Evolutionary conservation across 306 rosid genomes (phyloP).

Genomic region (Acacia crassicarpa): DNA sequence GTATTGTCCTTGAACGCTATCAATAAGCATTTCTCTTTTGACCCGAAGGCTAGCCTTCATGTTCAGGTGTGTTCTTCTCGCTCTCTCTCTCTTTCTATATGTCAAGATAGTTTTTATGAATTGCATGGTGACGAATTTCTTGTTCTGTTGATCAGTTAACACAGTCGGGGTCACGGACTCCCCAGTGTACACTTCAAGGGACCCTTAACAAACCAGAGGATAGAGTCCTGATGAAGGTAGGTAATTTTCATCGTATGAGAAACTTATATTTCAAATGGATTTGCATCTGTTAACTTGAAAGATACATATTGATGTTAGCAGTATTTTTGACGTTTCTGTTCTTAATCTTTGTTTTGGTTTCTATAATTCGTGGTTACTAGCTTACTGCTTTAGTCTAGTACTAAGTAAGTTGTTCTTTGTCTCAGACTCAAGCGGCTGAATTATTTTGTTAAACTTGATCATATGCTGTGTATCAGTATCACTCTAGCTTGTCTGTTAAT

Average conservation of each 20-base stretch:
- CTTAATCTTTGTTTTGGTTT: background rate
- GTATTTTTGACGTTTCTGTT: background rate
- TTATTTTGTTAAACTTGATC: background rate
- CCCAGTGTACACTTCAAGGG: slow-evolving; percentile 89
- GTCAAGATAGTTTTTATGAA: background rate
- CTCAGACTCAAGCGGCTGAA: background rate
- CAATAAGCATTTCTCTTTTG: slow-evolving; percentile 31
- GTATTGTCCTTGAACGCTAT: slow-evolving; percentile 57
- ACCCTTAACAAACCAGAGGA: slow-evolving; percentile 70
- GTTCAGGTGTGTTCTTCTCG: slow-evolving; percentile 56
- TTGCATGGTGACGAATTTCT: background rate
- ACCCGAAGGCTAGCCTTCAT: slow-evolving; percentile 68
- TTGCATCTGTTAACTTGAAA: background rate
- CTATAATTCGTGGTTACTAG: background rate
- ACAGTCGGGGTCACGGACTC: slow-evolving; percentile 77
- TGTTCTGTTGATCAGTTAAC: slow-evolving; percentile 53
- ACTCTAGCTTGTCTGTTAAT: background rate
- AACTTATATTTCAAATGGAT: background rate
- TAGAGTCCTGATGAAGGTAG: slow-evolving; percentile 53
- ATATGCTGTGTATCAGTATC: background rate
- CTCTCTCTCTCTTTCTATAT: background rate
- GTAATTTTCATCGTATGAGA: slow-evolving; percentile 27
- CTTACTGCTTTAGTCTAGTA: background rate
- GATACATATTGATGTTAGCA: background rate
- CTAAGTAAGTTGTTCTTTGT: background rate